Evolutionary conservation across 2,329 filamentous ascomycete genomes (phyloP).

Genomic region (Pseudocercospora fuligena): DNA sequence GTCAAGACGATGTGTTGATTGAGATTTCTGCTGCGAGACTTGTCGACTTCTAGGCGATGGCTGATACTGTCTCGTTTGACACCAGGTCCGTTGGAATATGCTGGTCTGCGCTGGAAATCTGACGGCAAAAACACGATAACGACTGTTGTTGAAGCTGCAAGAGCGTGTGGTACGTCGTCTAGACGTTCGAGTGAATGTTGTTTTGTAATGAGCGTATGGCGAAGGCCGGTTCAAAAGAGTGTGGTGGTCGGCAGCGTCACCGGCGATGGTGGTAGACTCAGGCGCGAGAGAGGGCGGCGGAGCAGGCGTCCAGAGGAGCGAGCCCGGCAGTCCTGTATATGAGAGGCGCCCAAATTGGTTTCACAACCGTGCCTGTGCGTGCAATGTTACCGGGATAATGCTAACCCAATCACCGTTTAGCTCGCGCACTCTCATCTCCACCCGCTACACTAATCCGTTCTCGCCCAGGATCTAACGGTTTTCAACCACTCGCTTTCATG

Average conservation of each 20-base stretch:
- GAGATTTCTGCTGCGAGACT: conserved; percentile 19
- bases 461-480: conserved; percentile 1
- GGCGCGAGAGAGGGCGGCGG: conserved; percentile 17
- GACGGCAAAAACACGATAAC: conserved; percentile 8
- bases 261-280: conserved; percentile 7
- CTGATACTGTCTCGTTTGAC: conserved; percentile 28
- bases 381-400: conserved; percentile 14
- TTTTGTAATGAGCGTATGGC: conserved; percentile 14
- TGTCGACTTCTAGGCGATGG: conserved; percentile 25
- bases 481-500: conserved; percentile 9
- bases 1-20: conserved; percentile 12
- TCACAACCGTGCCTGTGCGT: neutral
- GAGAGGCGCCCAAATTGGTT: conserved; percentile 11
- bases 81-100: conserved; percentile 15
- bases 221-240: conserved; percentile 8
- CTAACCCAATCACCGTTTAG: conserved; percentile 18
- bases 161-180: conserved; percentile 22
- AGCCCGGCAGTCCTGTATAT: conserved; percentile 19
- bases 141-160: conserved; percentile 22
- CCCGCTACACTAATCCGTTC: conserved; percentile 7
- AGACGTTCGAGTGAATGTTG: conserved; percentile 16
- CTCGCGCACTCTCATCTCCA: conserved; percentile 14
- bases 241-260: conserved; percentile 12
- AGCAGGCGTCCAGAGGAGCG: conserved; percentile 8
- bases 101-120: conserved; percentile 3